These are phyloP conservation scores for Aspergillus kassunensis DNA, from an alignment of 495 filamentous ascomycete genomes.

Conservation along the genomic window DNA sequence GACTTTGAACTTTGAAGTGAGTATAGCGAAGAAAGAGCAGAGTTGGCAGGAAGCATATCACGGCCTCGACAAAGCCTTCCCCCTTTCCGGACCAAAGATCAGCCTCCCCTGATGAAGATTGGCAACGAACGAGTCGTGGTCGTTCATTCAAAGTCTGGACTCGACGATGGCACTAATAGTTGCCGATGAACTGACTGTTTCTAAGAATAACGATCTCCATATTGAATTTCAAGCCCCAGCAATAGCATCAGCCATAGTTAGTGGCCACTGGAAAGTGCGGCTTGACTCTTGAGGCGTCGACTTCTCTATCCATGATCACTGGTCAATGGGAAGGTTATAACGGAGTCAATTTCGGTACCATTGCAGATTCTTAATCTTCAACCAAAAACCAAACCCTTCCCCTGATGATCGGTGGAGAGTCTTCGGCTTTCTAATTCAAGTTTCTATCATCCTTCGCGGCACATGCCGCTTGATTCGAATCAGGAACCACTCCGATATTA, in stretches of 20 bases:
- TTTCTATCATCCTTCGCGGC: too few relatives aligned
- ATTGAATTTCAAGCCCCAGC: not conserved
- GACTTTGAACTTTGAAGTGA: not conserved
- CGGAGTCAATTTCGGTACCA: not conserved
- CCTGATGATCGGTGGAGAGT: slow-evolving; percentile 24
- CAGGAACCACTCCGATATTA: not conserved
- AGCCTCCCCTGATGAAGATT: not conserved
- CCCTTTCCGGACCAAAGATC: not conserved
- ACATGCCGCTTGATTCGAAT: not conserved
- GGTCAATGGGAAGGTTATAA: not conserved
- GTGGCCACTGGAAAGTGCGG: too few relatives aligned
- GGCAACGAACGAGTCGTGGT: too few relatives aligned
- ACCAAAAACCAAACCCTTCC: slow-evolving; percentile 12
- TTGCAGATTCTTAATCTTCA: not conserved
- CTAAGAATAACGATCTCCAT: slow-evolving; percentile 6
- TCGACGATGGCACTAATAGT: not conserved
- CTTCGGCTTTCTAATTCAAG: too few relatives aligned
- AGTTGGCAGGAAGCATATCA: not conserved
- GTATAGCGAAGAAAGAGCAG: not conserved
- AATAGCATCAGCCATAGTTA: too few relatives aligned
- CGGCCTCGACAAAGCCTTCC: not conserved
- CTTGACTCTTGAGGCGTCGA: too few relatives aligned
- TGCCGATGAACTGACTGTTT: not conserved
- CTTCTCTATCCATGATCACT: too few relatives aligned
- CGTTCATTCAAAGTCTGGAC: not conserved